Evolutionary conservation across 2,329 filamentous ascomycete species (phyloP).

Genomic region (Aspergillus vadensis): DNA sequence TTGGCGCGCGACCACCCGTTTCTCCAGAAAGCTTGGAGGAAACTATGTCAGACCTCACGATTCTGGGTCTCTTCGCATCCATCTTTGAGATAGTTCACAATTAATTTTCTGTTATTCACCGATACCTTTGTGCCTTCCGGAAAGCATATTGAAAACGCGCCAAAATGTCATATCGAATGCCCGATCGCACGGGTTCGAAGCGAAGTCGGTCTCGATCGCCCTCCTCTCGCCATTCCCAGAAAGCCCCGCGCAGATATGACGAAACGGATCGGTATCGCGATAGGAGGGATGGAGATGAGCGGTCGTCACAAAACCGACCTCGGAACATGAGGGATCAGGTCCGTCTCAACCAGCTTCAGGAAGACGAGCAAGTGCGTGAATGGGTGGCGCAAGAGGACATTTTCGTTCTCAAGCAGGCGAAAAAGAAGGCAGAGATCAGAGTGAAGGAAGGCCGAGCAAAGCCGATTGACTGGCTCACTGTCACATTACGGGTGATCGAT

Average conservation of each 20-base stretch:
- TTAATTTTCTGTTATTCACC: neutral
- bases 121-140: neutral
- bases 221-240: constrained; percentile 43
- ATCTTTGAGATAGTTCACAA: neutral
- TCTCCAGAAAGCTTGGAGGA: constrained; percentile 9
- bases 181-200: constrained; percentile 39
- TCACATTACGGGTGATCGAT: constrained; percentile 87
- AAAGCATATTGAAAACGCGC: neutral
- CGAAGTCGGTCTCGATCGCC: constrained; percentile 48
- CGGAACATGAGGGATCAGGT: constrained; percentile 48
- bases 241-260: constrained; percentile 38
- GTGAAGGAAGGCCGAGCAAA: constrained; percentile 88
- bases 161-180: constrained; percentile 37
- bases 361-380: constrained; percentile 74
- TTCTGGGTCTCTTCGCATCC: neutral
- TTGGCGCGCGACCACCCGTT: constrained; percentile 15
- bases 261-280: constrained; percentile 32
- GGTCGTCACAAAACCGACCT: constrained; percentile 26
- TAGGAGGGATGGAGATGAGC: constrained; percentile 26
- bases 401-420: constrained; percentile 94
- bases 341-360: constrained; percentile 59
- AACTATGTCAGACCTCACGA: neutral
- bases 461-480: constrained; percentile 90
- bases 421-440: constrained; percentile 95
- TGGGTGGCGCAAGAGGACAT: constrained; percentile 95